phyloP scores from a whole-genome alignment of 306 rosid genomes.

The Cicer cuneatum region DNA sequence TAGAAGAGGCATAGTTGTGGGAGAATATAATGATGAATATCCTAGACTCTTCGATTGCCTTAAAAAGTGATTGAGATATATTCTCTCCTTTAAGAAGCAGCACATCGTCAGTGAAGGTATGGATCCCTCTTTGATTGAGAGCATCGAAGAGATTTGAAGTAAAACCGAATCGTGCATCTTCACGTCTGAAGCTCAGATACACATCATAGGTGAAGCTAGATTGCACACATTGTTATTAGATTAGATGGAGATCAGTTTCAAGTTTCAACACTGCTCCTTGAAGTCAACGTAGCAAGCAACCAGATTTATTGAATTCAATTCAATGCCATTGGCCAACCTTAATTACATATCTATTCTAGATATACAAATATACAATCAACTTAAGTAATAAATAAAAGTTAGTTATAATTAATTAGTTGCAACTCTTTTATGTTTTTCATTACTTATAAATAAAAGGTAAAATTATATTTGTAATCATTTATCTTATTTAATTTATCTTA shows the following conservation, averaged over 20 bases:
- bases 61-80: neutral
- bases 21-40: neutral
- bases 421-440: too few relatives aligned
- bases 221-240: neutral
- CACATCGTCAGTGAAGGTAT: neutral
- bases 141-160: neutral
- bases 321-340: too few relatives aligned
- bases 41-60: neutral
- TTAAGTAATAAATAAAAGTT: too few relatives aligned
- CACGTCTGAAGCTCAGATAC: conserved; percentile 1
- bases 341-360: too few relatives aligned
- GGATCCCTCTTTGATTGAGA: neutral
- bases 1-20: neutral
- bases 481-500: too few relatives aligned
- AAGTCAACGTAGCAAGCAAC: too few relatives aligned
- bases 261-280: neutral
- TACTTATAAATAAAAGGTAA: too few relatives aligned
- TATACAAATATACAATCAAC: too few relatives aligned
- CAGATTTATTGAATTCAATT: too few relatives aligned
- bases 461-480: too few relatives aligned
- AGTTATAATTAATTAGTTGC: too few relatives aligned
- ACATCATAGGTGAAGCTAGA: neutral
- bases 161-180: neutral
- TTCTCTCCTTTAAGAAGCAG: neutral
- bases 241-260: too few relatives aligned